These are phyloP conservation scores for Beauveria caledonica DNA, from an alignment of 2,329 filamentous ascomycete species.

Conservation along the genomic window DNA sequence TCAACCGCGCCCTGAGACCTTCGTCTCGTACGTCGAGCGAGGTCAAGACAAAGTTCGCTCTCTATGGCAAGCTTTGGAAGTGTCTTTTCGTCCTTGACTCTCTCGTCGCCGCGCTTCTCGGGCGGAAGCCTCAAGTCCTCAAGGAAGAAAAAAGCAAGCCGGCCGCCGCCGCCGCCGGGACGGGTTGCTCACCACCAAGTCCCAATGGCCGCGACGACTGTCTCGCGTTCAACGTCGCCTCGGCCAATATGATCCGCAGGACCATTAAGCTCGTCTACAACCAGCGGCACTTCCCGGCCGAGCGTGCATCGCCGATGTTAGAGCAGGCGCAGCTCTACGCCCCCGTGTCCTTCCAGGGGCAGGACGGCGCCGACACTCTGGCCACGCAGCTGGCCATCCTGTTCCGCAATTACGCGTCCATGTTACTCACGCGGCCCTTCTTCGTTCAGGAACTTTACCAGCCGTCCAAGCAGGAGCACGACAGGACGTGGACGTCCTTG, in stretches of 20 bases:
- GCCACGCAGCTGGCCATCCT: neutral
- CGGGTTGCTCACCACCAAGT: neutral
- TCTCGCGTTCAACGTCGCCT: neutral
- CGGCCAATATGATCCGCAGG: neutral
- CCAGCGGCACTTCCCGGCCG: neutral
- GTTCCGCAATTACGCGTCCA: neutral
- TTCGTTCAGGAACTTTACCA: neutral
- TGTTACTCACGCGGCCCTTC: neutral
- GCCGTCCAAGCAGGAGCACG: neutral
- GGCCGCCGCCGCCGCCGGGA: neutral
- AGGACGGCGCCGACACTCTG: neutral
- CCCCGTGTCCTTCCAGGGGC: neutral
- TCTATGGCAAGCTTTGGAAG: neutral
- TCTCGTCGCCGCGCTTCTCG: neutral
- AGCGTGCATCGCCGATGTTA: neutral
- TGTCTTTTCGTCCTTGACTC: constrained; percentile 5
- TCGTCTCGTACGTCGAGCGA: too few relatives aligned
- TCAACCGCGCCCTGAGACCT: too few relatives aligned
- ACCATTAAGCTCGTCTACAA: neutral
- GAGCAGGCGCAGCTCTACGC: too few relatives aligned
- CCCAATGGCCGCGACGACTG: neutral
- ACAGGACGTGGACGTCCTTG: neutral
- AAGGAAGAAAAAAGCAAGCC: neutral
- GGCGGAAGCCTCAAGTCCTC: neutral
- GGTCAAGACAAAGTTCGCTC: neutral